phyloP scores from a whole-genome alignment of 129 eudicot species.

The Solidago caesia region DNA sequence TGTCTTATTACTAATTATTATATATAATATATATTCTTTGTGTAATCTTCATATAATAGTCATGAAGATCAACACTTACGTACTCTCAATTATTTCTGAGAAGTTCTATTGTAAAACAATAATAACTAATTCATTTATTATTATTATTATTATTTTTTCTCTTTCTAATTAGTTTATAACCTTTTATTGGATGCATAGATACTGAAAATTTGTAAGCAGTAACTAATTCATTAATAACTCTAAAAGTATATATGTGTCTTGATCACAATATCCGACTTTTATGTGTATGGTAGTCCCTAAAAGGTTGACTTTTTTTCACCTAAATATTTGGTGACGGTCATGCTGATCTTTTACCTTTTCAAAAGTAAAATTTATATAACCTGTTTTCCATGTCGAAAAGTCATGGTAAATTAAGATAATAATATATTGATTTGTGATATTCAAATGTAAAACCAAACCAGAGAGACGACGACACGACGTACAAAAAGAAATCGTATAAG shows the following conservation, averaged over 20 bases:
- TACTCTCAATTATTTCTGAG: slow-evolving; percentile 10
- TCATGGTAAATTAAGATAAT: background rate
- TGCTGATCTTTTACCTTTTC: background rate
- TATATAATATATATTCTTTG: slow-evolving; percentile 22
- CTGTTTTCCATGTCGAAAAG: background rate
- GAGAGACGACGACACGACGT: too few relatives aligned
- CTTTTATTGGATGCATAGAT: too few relatives aligned
- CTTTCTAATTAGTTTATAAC: background rate
- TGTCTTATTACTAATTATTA: slow-evolving; percentile 13
- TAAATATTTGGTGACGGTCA: slow-evolving; percentile 1
- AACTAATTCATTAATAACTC: too few relatives aligned
- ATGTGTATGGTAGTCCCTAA: background rate
- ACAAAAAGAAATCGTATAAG: too few relatives aligned
- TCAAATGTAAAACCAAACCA: too few relatives aligned
- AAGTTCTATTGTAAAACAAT: slow-evolving; percentile 13
- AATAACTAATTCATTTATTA: background rate
- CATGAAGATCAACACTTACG: slow-evolving; percentile 18
- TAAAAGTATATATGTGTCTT: background rate
- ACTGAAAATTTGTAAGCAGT: too few relatives aligned
- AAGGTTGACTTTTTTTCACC: background rate
- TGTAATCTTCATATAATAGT: slow-evolving; percentile 28
- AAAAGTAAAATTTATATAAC: background rate
- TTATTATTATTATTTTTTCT: background rate
- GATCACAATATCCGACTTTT: slow-evolving; percentile 18
- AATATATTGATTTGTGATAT: too few relatives aligned